phyloP scores from a whole-genome alignment of 257 asterid species.

The Rubia yunnanensis region DNA sequence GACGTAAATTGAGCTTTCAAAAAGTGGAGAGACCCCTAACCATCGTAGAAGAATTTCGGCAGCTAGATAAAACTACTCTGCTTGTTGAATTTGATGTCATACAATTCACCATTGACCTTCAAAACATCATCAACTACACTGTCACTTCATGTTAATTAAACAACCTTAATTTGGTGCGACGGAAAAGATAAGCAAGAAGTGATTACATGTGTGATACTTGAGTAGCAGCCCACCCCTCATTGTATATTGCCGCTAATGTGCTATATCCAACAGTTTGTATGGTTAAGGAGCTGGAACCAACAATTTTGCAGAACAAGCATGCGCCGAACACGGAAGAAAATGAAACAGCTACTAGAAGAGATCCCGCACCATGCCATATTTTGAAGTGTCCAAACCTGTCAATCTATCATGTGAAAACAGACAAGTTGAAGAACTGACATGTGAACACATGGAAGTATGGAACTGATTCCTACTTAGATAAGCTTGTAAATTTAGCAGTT shows the following conservation, averaged over 20 bases:
- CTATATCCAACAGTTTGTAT: slow-evolving; percentile 59
- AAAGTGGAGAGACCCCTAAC: slow-evolving; percentile 31
- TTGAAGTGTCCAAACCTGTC: slow-evolving; percentile 83
- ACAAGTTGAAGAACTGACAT: not conserved
- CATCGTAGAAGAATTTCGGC: slow-evolving; percentile 91
- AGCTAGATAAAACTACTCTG: slow-evolving; percentile 84
- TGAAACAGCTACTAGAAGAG: slow-evolving; percentile 69
- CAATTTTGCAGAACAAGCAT: slow-evolving; percentile 69
- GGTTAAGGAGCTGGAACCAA: slow-evolving; percentile 51
- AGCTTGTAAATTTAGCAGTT: no score
- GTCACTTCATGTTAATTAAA: not conserved
- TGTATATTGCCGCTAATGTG: slow-evolving; percentile 73
- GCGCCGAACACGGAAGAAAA: slow-evolving; percentile 94
- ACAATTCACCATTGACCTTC: slow-evolving; percentile 98
- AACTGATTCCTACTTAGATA: no score
- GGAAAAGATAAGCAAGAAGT: slow-evolving; percentile 1
- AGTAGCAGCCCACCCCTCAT: slow-evolving; percentile 95
- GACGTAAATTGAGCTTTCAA: slow-evolving; percentile 4
- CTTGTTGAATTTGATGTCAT: slow-evolving; percentile 83
- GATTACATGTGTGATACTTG: slow-evolving; percentile 92
- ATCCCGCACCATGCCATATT: slow-evolving; percentile 81
- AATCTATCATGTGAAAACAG: slow-evolving; percentile 38
- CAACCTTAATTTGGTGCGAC: not conserved
- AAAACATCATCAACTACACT: slow-evolving; percentile 7
- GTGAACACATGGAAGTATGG: no score